Evolutionary conservation across 2,329 filamentous ascomycete species (phyloP), one percentile per base, ranked within the genome.

Genomic region (Myriosclerotinia scirpicola): DNA sequence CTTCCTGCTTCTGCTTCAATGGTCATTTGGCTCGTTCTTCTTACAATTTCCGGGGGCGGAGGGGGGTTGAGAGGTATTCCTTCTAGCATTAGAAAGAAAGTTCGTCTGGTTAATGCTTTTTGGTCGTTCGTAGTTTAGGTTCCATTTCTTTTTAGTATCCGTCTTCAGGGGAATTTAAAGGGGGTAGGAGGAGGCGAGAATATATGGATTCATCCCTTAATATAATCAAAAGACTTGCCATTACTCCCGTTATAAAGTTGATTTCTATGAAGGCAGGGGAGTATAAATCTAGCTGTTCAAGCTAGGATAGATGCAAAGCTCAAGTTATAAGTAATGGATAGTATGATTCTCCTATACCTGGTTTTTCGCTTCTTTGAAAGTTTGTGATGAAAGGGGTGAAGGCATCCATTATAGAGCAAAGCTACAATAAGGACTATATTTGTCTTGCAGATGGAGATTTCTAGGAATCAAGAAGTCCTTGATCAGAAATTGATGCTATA

Each of bases 151-250:
- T 22, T 56, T 44, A 12, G 8, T 30, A 15, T 30, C 17, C 54
- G 15, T 30, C 15, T 20, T 20, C 22, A 44, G 2, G 40, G 12
- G 4, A 46, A 20, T 2, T 34, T 46, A 53, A 20, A 15, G 7
- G 9, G 20, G 12, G 12, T 11, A 15, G 6, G 5, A 30, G 12
- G 22, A 52, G 48, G 12, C 48, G 22, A 52, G 22, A 52, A 12
- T 4, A 22, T 6, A 17, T 9, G 40, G 26, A 34, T 14, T 11
- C 12, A 34, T 14, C 9, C 12, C 40, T 26, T 9, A 34, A 58
- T 58, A 58, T 34, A 34, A 34, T 58, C 40, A 34, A 58, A 46
- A 58, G 17, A 22, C 34, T 58, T 46, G 40, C 42, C 15, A 9
- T 34, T 12, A 58, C n/a, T 14, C 34, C 6, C 6, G 17, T n/a